Evolutionary conservation across 768 basidiomycete genomes (phyloP), one percentile per base, ranked within the genome.

Genomic region (Tulasnella sp.): DNA sequence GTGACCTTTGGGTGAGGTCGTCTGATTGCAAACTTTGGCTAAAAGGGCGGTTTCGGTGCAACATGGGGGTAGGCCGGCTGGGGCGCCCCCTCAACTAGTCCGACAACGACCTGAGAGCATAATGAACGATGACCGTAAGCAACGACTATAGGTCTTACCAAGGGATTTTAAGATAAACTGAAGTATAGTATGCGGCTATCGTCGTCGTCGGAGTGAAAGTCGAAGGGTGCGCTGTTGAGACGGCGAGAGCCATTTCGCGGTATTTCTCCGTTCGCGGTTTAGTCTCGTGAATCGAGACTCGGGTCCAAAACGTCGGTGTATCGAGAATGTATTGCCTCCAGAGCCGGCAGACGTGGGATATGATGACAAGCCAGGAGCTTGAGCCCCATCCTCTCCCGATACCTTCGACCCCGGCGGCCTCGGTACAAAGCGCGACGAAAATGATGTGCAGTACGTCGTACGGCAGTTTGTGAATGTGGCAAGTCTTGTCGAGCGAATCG

Each of bases 261-360:
- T 29, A 59, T 26, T 22, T 59, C 26, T 29, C 52, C 52, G 29
- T 11, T 29, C 9, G 52, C 22, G 52, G 52, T 9, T 26, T 59
- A 17, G 11, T 59, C 2, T n/a, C n/a, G 11, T 9, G 52, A 29
- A 59, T n/a, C 52, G 19, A 1, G 1, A 44, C 17, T 8, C 17
- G 34, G 52, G n/a, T 22, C 52, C 36, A 62, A 40, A 52, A 62
- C 6, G 9, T 14, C 12, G 52, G 37, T 5, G 69, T 40, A 11
- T 87, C 84, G 1, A 82, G 77, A 0, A 82, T 29, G 22, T 59
- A 12, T 9, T 59, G 52, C 29, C 52, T 59, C 52, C 52, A 59
- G 3, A 29, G 2, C 1, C 52, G 52, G 52, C 52, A 59, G 8
- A 59, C 52, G 52, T 59, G 52, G 12, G 52, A 59, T 2, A 29